A percentile compares a stretch with the other conserved stretches of the same genome.
These are phyloP conservation scores for Beauveria sp. DNA, from an alignment of 2,329 filamentous ascomycete species.

Conservation along the genomic window DNA sequence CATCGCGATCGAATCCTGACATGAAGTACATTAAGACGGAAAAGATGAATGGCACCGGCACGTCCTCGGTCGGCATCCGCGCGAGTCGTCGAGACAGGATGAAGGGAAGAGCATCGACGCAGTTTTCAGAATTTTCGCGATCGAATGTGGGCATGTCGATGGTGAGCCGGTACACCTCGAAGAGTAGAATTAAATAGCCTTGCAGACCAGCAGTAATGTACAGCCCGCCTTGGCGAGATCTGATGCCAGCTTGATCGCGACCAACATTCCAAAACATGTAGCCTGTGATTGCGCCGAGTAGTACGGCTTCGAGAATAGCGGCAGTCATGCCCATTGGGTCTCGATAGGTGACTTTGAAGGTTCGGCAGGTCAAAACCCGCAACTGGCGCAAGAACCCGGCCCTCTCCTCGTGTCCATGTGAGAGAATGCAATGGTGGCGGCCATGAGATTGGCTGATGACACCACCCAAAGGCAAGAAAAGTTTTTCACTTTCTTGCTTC, in stretches of 20 bases:
- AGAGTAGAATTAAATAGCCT: slow-evolving; percentile 68
- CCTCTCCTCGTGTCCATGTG: slow-evolving; percentile 26
- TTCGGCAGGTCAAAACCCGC: slow-evolving; percentile 58
- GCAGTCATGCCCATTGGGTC: slow-evolving; percentile 70
- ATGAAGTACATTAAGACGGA: slow-evolving; percentile 71
- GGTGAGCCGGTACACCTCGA: slow-evolving; percentile 67
- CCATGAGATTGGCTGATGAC: slow-evolving; percentile 2
- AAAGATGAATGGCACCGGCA: slow-evolving; percentile 65
- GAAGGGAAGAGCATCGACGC: slow-evolving; percentile 62
- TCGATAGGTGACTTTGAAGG: slow-evolving; percentile 63
- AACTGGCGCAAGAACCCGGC: slow-evolving; percentile 56
- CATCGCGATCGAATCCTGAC: slow-evolving; percentile 61
- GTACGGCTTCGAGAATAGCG: slow-evolving; percentile 59
- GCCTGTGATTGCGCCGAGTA: slow-evolving; percentile 64
- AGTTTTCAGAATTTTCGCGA: slow-evolving; percentile 64
- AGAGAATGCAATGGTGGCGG: neutral
- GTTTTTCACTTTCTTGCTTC: slow-evolving; percentile 32
- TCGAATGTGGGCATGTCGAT: slow-evolving; percentile 71
- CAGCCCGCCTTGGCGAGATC: slow-evolving; percentile 63
- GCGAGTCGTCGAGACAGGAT: slow-evolving; percentile 63
- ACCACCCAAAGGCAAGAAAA: slow-evolving; percentile 17
- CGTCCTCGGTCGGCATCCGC: slow-evolving; percentile 60
- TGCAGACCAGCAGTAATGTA: slow-evolving; percentile 67
- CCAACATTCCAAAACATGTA: slow-evolving; percentile 65
- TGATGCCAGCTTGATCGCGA: slow-evolving; percentile 61